Base-by-base conservation (phyloP, 2,329 filamentous ascomycete species). In the Colletotrichum shisoi region DNA sequence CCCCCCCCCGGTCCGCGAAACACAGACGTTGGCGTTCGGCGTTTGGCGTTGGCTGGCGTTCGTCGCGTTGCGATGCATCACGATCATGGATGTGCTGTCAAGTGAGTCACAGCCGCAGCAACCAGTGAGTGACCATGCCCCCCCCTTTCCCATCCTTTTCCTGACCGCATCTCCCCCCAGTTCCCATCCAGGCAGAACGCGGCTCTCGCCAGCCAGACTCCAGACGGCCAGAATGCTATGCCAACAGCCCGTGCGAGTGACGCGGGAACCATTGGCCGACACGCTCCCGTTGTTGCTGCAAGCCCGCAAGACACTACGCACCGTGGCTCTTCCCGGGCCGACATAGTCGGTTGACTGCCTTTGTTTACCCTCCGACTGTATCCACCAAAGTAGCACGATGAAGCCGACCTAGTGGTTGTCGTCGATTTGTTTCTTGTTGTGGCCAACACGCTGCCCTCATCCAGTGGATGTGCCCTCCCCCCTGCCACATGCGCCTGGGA, bases 201-300 rank as follows among this genome's bases (percentile, higher is more conserved):
- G 17, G 40, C 57, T 49, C 37, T 31, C 21, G 24, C 12, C 52
- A 59, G 45, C 45, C 31, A 42, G 34, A 44, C 37, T 56, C 44
- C 39, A 46, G 44, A 19, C 64, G 64, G 61, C 64, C 61, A 46
- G 44, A 19, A 67, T 67, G 61, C 64, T 48, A 59, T 48, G 64
- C 54, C 64, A 64, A 58, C 64, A 64, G 48, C 40, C 64, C 61
- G 54, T 54, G 48, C 61, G 24, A 34, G 54, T 64, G 61, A 42
- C 64, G 64, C 42, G 54, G 48, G 17, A 60, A 64, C 54, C 61
- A 67, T 67, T 67, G 64, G 64, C 61, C 45, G 44, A 56, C 61
- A 42, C 61, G 34, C 53, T 64, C 61, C 54, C 61, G 49, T 57
- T 48, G 40, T n/a, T 59, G 64, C 61, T 49, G 62, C 64, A 49